phyloP scores from a whole-genome alignment of 2,329 filamentous ascomycete genomes.

The Daldinia sp. region DNA sequence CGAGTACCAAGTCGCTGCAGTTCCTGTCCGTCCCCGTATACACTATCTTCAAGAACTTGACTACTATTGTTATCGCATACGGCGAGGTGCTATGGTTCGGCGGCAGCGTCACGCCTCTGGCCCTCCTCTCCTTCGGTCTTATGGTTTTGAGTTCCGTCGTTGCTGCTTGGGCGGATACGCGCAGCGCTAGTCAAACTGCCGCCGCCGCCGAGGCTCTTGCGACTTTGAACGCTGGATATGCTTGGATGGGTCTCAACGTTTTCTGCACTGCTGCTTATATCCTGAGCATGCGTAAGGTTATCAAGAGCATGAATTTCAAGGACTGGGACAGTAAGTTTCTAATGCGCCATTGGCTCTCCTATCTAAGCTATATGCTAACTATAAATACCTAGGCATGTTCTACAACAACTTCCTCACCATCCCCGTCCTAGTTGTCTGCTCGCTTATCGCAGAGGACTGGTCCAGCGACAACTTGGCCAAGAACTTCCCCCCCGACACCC shows the following conservation, averaged over 20 bases:
- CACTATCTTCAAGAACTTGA: conserved; percentile 99
- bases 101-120: conserved; percentile 85
- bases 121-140: conserved; percentile 91
- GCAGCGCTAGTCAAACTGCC: conserved; percentile 62
- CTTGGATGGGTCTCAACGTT: conserved; percentile 98
- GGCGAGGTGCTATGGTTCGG: conserved; percentile 99
- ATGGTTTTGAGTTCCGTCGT: conserved; percentile 97
- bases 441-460: conserved; percentile 91
- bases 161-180: conserved; percentile 95
- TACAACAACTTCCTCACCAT: conserved; percentile 99
- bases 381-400: conserved; percentile 90
- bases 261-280: conserved; percentile 92
- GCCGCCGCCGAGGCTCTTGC: conserved; percentile 80
- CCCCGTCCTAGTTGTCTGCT: conserved; percentile 84
- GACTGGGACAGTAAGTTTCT: conserved; percentile 91
- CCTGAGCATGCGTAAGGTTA: conserved; percentile 94
- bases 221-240: conserved; percentile 91
- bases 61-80: conserved; percentile 98
- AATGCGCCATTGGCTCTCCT: not conserved
- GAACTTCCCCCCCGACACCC: conserved; percentile 87
- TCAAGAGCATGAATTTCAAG: conserved; percentile 99
- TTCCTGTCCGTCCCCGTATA: conserved; percentile 98
- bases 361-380: conserved; percentile 44
- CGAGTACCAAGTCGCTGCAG: conserved; percentile 92
- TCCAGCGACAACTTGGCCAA: conserved; percentile 79